phyloP scores from a whole-genome alignment of 176 grass and related monocot genomes.

The Lolium perenne region DNA sequence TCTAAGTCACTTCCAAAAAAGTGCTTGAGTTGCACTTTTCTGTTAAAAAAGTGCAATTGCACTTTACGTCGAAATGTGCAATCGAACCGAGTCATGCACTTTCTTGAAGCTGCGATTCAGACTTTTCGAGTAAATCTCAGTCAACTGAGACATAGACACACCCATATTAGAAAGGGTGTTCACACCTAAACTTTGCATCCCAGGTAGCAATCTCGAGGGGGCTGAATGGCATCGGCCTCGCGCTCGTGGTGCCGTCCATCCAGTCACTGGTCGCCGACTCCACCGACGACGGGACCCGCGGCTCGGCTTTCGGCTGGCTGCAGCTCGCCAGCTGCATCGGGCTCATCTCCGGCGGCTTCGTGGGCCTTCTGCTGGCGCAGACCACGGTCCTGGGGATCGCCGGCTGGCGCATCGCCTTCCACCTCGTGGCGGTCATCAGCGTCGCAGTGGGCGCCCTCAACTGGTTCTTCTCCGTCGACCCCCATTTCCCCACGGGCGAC shows the following conservation, averaged over 20 bases:
- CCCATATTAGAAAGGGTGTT: no score
- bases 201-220: constrained; percentile 86
- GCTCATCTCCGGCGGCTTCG: constrained; percentile 70
- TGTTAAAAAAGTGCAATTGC: no score
- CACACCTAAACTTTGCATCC: background rate
- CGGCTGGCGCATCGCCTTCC: constrained; percentile 88
- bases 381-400: constrained; percentile 76
- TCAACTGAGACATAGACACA: no score
- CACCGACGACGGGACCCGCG: constrained; percentile 68
- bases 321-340: constrained; percentile 73
- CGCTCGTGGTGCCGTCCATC: constrained; percentile 79
- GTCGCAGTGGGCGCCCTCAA: constrained; percentile 58
- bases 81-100: no score
- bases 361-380: constrained; percentile 63
- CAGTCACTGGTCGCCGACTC: constrained; percentile 86
- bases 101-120: no score
- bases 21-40: no score
- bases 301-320: constrained; percentile 86
- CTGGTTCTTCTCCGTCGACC: constrained; percentile 59
- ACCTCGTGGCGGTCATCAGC: constrained; percentile 69
- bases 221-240: constrained; percentile 80
- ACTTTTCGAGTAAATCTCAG: no score
- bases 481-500: constrained; percentile 37
- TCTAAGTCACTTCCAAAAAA: no score
- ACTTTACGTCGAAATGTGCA: no score